phyloP scores from a whole-genome alignment of 108 stramenopile species.

The Cyclotella cryptica region DNA sequence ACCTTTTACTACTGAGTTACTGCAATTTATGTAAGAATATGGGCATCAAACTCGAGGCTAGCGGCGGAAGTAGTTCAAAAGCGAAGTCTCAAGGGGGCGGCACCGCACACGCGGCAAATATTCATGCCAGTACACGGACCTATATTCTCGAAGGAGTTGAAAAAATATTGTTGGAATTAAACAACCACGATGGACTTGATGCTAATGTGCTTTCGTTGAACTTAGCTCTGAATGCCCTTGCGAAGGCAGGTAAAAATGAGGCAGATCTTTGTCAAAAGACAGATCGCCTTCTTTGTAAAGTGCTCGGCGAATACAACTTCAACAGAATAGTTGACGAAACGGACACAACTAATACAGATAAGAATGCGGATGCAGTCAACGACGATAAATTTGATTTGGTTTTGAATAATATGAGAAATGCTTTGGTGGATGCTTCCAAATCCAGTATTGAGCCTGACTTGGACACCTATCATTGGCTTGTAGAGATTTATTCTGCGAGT shows the following conservation, averaged over 20 bases:
- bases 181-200: neutral
- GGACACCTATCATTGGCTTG: constrained; percentile 51
- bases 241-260: constrained; percentile 30
- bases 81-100: neutral
- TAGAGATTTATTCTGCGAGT: constrained; percentile 44
- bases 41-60: neutral
- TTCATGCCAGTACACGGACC: neutral
- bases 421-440: neutral
- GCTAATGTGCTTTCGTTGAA: constrained; percentile 47
- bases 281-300: constrained; percentile 25
- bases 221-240: constrained; percentile 35
- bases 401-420: no score
- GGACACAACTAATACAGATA: neutral
- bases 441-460: constrained; percentile 21
- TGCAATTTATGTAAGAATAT: constrained; percentile 34
- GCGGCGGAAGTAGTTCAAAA: neutral
- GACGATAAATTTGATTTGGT: neutral
- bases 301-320: constrained; percentile 42
- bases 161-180: constrained; percentile 27
- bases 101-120: neutral
- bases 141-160: constrained; percentile 34
- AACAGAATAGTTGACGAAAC: constrained; percentile 16
- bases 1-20: constrained; percentile 40
- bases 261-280: constrained; percentile 26
- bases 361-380: neutral